Evolutionary conservation across 2,329 filamentous ascomycete species (phyloP), one percentile per base, ranked within the genome.

Genomic region (Paradendryphiella salina): DNA sequence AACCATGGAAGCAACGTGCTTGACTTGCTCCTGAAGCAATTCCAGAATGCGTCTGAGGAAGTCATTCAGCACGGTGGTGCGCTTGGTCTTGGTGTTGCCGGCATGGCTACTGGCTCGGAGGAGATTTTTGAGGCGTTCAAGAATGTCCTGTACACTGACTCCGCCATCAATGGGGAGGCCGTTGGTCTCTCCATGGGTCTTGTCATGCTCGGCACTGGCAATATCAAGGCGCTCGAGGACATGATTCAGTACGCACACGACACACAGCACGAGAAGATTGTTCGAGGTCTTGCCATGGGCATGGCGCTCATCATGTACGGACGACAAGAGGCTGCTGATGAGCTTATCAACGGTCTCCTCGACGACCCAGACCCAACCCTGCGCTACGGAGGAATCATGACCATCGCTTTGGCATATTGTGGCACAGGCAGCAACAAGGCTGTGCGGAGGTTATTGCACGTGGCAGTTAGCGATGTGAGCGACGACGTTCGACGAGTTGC

Each of bases 261-360:
- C 63, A 99, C 94, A 1, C 93, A 95, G 56, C 94, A 99, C 76
- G 94, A 99, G 79, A 99, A 99, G 82, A 97, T 96, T 68, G 91
- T 99, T 18, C 90, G 94, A 41, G 94, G 94, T 70, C 84, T 96
- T 52, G 93, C 94, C 26, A 84, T 99, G 61, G 94, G 94, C 52
- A 97, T 99, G 90, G 91, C 94, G 9, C 80, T 99, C 52, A 96
- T 99, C 78, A 97, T 97, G 93, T 99, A 94, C 65, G 91, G 88
- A 39, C 88, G 91, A 53, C 92, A 97, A 76, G 94, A 99, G 75
- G 88, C 88, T 57, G 94, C 94, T 10, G 94, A 99, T 74, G 89
- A 94, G 67, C 83, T 97, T 64, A 95, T 99, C 60, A 93, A 96
- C 69, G 91, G 90, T 39, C 85, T 99, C 1, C 82, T 99, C 29